Evolutionary conservation across 345 rosid species (phyloP), one percentile per base, ranked within the genome.

Genomic region (Jatropha curcas): DNA sequence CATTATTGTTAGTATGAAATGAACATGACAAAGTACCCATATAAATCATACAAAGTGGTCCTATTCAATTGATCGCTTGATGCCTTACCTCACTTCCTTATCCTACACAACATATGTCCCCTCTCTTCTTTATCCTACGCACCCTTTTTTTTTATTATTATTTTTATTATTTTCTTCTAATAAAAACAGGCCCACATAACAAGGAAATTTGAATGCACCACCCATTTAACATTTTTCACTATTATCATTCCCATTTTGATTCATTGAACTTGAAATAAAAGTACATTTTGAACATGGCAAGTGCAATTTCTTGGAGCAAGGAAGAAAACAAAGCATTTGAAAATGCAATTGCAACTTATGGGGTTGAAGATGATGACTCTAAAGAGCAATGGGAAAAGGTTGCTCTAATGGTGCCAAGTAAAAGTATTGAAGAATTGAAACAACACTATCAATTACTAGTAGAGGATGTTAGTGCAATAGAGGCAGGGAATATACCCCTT

Each of bases 261-360:
- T 5, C 71, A 22, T 53, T 8, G 69, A 50, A 31, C 28, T 2
- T n/a, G 59, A 16, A 25, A 28, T 46, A 27, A 4, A 39, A 39
- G 11, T 0, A 3, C 41, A 37, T 37, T 3, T 27, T 27, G n/a
- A 1, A 30, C 56, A 88, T 89, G 97, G 85, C 83, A 60, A 82
- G 79, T 77, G 77, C 75, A 67, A 71, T 63, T 37, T 70, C 67
- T 53, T 93, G 98, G 98, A 91, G 85, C 80, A 87, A 84, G 74
- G 98, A 88, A 73, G 98, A 91, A 69, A 96, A 93, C 37, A 91
- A 83, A 68, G 87, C 91, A 11, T 93, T 93, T 57, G 97, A 93
- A 78, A 86, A 84, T 63, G 90, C 88, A 60, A 88, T 93, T 53
- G 98, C 98, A 0, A 71, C 79, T 85, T 90, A 90, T 79, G 89